Base-by-base conservation (phyloP, 306 rosid species). In the Prosopis cineraria region DNA sequence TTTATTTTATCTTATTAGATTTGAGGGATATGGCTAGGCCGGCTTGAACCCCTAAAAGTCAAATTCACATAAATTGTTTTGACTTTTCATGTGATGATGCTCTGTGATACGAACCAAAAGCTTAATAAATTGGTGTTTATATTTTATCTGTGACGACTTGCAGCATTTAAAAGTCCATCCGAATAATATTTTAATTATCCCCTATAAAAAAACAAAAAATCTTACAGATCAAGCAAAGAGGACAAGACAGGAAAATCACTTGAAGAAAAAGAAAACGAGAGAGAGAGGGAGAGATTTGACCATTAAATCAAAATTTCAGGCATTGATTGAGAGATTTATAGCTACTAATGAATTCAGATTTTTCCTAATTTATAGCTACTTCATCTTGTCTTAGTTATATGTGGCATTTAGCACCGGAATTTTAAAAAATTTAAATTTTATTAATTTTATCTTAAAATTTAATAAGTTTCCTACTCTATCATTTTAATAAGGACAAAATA, bases 171-270 rank as follows among this genome's bases (percentile, higher is more conserved):
- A 40, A 68, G 73, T 29, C 39, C 3, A 17, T 22, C 6, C 16
- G 12, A 3, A 66, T 70, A 70, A 4, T 24, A 55, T 24, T 22
- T 69, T 43, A 44, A 27, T 30, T 47, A 17, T 71, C 55, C 59
- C 48, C 1, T 12, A 8, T 3, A 48, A n/a, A 8, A n/a, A 22
- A 68, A 48, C 10, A 8, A n/a, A 22, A 68, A 40, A n/a, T n/a
- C 62, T 31, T 71, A 6, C 63, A 10, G 75, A 71, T 71, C 63
- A 50, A 71, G 75, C 40, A 10, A 71, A 50, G 29, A 50, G 31
- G 14, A 19, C 31, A 45, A 70, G 17, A 7, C 20, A 70, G 50
- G 30, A 45, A 33, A 22, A 55, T n/a, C 0, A n/a, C 1, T n/a
- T 34, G 44, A 0, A 33, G 44, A 34, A 22, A 34, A 19, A 63